Conservation (phyloP, 169 alveolate genomes). For the Cryptosporidium baileyi region DNA sequence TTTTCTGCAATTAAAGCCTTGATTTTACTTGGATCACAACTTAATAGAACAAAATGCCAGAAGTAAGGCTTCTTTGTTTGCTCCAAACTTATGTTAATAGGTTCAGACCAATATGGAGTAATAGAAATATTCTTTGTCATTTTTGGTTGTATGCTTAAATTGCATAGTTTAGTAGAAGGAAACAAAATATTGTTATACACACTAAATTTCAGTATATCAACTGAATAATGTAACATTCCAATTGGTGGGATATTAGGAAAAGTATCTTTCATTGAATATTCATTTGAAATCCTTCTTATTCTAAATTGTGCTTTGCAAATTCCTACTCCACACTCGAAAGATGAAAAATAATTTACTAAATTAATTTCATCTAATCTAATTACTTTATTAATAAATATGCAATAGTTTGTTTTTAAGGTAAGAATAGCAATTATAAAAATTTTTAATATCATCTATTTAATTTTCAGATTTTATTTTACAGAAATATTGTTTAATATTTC, state of each 20-base stretch:
- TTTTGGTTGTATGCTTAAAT: background rate
- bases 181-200: background rate
- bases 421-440: too few species aligned
- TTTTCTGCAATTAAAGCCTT: background rate
- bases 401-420: too few species aligned
- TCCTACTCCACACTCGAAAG: background rate
- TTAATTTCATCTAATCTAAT: background rate
- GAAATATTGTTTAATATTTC: too few species aligned
- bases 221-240: background rate
- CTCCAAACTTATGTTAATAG: background rate
- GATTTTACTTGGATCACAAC: background rate
- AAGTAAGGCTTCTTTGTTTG: background rate
- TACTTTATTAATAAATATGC: background rate
- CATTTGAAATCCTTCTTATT: background rate
- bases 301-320: background rate
- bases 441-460: too few species aligned
- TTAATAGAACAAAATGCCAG: background rate
- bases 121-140: background rate
- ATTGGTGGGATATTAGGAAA: background rate
- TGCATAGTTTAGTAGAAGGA: background rate
- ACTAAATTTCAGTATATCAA: too few species aligned
- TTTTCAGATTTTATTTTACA: too few species aligned
- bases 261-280: background rate
- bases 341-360: background rate
- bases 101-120: background rate